Percentiles rank a stretch among this genome's conserved stretches.
phyloP scores from a whole-genome alignment of 768 basidiomycete species.

The Crepidotus variabilis region DNA sequence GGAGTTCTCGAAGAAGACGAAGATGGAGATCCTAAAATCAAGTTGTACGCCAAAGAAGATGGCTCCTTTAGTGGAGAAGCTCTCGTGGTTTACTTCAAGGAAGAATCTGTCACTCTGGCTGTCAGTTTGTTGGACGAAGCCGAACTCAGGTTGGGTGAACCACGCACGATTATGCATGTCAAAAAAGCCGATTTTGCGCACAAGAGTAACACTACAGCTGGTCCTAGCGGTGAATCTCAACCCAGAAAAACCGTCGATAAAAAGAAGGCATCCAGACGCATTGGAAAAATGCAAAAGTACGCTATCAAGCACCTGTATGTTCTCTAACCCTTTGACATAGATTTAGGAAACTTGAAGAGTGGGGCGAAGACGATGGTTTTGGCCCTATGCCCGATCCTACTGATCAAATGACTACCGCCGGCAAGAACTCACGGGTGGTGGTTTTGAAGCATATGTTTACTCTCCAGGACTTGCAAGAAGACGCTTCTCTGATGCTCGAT shows the following conservation, averaged over 20 bases:
- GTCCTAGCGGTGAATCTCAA: conserved; percentile 38
- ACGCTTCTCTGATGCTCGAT: conserved; percentile 81
- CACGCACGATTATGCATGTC: conserved; percentile 70
- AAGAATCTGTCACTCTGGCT: conserved; percentile 88
- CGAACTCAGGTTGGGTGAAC: conserved; percentile 80
- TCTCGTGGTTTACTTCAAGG: conserved; percentile 94
- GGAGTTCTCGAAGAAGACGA: conserved; percentile 94
- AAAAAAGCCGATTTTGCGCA: conserved; percentile 76
- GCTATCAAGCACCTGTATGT: not conserved
- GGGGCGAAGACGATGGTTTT: conserved; percentile 93
- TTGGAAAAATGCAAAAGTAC: conserved; percentile 89
- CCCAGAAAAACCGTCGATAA: conserved; percentile 68
- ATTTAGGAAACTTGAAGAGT: conserved; percentile 83
- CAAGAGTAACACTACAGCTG: conserved; percentile 44
- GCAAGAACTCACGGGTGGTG: conserved; percentile 73
- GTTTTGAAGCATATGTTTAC: conserved; percentile 97
- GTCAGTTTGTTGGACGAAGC: conserved; percentile 86
- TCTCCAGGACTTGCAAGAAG: conserved; percentile 78
- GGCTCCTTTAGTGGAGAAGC: conserved; percentile 93
- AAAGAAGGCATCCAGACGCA: conserved; percentile 69
- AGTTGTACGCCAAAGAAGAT: conserved; percentile 88
- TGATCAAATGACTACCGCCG: conserved; percentile 40
- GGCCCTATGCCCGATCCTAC: conserved; percentile 64
- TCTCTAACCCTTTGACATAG: not conserved
- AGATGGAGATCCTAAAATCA: conserved; percentile 88